Conservation (phyloP, 2,329 filamentous ascomycete species). For the Ophiostoma australiae region DNA sequence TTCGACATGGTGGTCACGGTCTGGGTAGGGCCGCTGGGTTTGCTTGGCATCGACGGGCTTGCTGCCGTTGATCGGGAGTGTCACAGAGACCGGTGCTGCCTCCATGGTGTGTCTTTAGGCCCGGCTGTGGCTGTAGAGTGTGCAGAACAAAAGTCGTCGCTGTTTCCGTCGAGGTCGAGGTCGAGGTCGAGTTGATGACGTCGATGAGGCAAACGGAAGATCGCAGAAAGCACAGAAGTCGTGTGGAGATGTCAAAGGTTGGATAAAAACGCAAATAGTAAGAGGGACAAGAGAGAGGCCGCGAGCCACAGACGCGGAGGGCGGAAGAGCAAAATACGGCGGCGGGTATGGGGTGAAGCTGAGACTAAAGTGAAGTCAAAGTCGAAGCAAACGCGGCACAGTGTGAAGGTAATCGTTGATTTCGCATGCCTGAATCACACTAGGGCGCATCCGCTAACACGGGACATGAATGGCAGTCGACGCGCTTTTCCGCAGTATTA, state of each 20-base stretch:
- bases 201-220: background rate
- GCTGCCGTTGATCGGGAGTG: slow-evolving; percentile 12
- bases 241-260: background rate
- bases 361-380: background rate
- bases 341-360: background rate
- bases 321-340: background rate
- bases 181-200: background rate
- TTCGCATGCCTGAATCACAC: background rate
- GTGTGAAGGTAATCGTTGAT: background rate
- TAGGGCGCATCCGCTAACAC: slow-evolving; percentile 8
- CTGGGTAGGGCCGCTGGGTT: background rate
- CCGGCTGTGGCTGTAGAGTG: background rate
- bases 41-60: background rate
- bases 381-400: background rate
- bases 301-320: background rate
- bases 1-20: slow-evolving; percentile 13
- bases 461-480: background rate
- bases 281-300: background rate
- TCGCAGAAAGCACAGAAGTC: background rate
- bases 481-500: background rate
- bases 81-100: background rate
- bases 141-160: background rate
- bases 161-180: background rate
- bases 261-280: background rate
- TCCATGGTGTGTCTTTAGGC: background rate